Conservation (phyloP, 1,284 basidiomycete species). For the Fistulina hepatica region DNA sequence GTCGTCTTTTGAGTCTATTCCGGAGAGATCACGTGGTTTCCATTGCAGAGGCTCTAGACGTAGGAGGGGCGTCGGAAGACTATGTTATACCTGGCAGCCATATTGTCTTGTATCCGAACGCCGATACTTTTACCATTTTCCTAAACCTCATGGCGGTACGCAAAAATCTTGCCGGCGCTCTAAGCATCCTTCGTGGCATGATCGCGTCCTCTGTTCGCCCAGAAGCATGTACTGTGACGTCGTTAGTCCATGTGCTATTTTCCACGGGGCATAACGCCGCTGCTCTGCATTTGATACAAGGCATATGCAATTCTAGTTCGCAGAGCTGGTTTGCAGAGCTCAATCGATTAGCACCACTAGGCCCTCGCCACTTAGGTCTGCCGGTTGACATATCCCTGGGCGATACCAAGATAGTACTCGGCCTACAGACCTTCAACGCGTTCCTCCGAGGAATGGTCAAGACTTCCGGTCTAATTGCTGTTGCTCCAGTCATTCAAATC, state of each 20-base stretch:
- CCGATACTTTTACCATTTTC: constrained; percentile 52
- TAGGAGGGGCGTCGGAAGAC: too few relatives aligned
- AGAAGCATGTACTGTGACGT: too few relatives aligned
- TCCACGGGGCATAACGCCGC: constrained; percentile 31
- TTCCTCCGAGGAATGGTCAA: constrained; percentile 39
- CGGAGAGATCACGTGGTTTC: constrained; percentile 19
- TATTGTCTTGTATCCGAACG: constrained; percentile 32
- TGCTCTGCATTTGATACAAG: constrained; percentile 40
- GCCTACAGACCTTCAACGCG: constrained; percentile 46
- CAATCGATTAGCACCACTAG: constrained; percentile 3
- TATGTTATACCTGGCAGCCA: constrained; percentile 2
- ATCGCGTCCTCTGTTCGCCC: too few relatives aligned
- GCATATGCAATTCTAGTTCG: constrained; percentile 27
- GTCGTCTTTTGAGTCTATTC: constrained; percentile 41
- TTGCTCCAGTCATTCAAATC: constrained; percentile 34
- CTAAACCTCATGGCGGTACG: constrained; percentile 44
- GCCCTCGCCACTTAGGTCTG: too few relatives aligned
- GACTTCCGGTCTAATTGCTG: constrained; percentile 35
- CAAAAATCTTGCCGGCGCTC: constrained; percentile 33
- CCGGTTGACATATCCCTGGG: constrained; percentile 23
- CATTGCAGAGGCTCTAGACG: constrained; percentile 14
- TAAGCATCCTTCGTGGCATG: too few relatives aligned
- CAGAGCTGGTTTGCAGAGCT: constrained; percentile 8
- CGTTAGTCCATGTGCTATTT: constrained; percentile 47
- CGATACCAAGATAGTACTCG: constrained; percentile 29